Evolutionary conservation across 441 rosid species (phyloP), one percentile per base, ranked within the genome.

Genomic region (Lagerstroemia fauriei): DNA sequence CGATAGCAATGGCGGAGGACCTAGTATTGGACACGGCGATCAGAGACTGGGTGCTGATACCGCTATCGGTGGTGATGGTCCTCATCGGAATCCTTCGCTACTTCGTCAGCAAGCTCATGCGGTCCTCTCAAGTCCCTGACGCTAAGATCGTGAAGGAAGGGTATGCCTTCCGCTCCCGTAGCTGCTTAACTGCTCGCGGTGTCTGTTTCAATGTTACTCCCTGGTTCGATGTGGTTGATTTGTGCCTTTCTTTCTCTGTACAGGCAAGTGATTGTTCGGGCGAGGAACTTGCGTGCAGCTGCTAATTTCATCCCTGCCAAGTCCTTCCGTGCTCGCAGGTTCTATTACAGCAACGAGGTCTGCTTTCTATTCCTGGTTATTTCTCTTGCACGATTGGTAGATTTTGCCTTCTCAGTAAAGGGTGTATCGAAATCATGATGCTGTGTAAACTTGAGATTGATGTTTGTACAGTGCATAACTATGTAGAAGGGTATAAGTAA

Each of bases 31-130:
- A 95, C 85, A 93, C 97, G 66, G 98, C 98, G 83, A 95, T 97
- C 31, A 94, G 99, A 89, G 98, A 97, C 70, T 97, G 99, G 99
- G 98, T 96, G 46, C 85, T 96, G 82, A 96, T 96, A 38, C 98
- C 97, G 25, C 88, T 96, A 7, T 94, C 98, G 0, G 92, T 95
- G 32, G 99, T 97, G 78, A 96, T 93, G 98, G 98, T 95, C 44
- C 95, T 95, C 73, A 96, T 93, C 50, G 98, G 99, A 34, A 85
- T 95, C 81, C 95, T 96, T 46, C 97, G 97, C 12, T 87, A 96
- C 93, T 96, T 95, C 83, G 98, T 96, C 80, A 90, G 97, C 80
- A 90, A 92, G 91, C 89, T 92, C 80, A 86, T 91, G 92, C 97
- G 92, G 51, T 93, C 98, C 76, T 82, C 92, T 77, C 97, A 91